phyloP scores from a whole-genome alignment of 2,329 filamentous ascomycete species.

The Gaeumannomyces tritici region DNA sequence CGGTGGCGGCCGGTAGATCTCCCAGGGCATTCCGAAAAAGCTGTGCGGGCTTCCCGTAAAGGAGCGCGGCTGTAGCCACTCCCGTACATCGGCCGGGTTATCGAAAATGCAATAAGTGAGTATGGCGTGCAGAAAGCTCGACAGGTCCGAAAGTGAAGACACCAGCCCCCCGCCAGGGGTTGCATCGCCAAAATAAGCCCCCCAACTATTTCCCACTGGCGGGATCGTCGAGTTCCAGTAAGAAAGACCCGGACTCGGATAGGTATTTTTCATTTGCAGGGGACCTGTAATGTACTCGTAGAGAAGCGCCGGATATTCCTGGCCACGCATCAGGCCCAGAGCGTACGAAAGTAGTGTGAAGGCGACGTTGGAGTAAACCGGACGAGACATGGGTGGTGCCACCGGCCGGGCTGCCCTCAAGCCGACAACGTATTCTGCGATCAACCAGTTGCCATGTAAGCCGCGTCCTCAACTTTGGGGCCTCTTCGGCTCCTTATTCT shows the following conservation, averaged over 20 bases:
- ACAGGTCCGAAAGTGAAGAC: conserved; percentile 11
- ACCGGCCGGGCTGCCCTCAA: neutral
- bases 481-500: neutral
- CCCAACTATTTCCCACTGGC: conserved; percentile 12
- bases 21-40: conserved; percentile 13
- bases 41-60: conserved; percentile 10
- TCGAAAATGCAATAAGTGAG: conserved; percentile 6
- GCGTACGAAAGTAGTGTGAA: neutral
- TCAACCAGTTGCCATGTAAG: neutral
- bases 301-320: neutral
- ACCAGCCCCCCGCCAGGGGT: conserved; percentile 14
- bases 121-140: conserved; percentile 11
- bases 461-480: too few relatives aligned
- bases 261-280: neutral
- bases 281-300: conserved; percentile 1
- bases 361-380: conserved; percentile 1
- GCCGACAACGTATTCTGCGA: neutral
- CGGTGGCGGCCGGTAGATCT: conserved; percentile 13
- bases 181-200: conserved; percentile 10
- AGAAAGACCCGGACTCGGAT: neutral
- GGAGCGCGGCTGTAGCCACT: conserved; percentile 12
- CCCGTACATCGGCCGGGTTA: conserved; percentile 4
- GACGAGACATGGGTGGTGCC: neutral
- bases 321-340: neutral
- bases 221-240: conserved; percentile 8